These are phyloP conservation scores for Cryptosporidium canis DNA, from an alignment of 169 alveolate genomes.

Conservation along the genomic window DNA sequence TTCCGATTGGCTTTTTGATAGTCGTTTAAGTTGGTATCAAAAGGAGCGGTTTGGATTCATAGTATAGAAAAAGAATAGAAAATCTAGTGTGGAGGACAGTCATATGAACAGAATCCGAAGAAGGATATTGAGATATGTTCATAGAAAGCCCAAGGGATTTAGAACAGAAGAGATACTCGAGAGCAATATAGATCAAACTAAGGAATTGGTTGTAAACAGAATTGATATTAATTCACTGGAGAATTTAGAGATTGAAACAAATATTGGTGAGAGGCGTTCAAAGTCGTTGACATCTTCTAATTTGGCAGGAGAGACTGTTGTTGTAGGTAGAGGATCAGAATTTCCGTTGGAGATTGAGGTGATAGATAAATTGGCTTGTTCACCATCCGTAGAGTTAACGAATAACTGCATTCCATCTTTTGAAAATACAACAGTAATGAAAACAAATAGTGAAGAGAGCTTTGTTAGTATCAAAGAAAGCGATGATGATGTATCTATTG, in stretches of 20 bases:
- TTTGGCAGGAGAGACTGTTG: not conserved
- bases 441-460: conserved; percentile 57
- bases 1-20: not conserved
- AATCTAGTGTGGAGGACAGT: not conserved
- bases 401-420: not conserved
- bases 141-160: conserved; percentile 36
- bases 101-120: conserved; percentile 54
- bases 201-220: conserved; percentile 25
- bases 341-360: not conserved
- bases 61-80: not conserved
- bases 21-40: not conserved
- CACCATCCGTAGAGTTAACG: not conserved
- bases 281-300: conserved; percentile 14
- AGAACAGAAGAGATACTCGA: conserved; percentile 40
- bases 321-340: not conserved
- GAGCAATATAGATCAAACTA: not conserved
- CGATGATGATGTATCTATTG: conserved; percentile 14
- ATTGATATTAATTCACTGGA: not conserved
- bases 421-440: not conserved
- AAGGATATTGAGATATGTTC: conserved; percentile 31
- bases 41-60: not conserved
- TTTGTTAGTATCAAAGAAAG: conserved; percentile 54
- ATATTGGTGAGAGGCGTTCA: conserved; percentile 33
- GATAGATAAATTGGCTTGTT: not conserved
- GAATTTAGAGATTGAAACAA: not conserved